phyloP scores from a whole-genome alignment of 2,329 filamentous ascomycete species.

The Pseudopyrenochaeta lycopersici region DNA sequence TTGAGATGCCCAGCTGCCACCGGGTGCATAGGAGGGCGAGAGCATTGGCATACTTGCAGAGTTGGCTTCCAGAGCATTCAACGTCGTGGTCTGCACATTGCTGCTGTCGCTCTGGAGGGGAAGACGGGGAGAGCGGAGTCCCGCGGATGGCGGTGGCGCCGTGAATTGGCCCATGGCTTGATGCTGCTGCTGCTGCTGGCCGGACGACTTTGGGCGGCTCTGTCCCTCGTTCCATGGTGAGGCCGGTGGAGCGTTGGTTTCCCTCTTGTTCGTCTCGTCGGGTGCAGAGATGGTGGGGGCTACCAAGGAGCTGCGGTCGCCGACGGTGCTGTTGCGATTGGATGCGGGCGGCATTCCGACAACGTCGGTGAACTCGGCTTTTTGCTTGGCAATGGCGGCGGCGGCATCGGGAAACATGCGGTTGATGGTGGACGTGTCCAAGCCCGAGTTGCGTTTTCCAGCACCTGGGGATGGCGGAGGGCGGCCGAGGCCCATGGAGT shows the following conservation, averaged over 20 bases:
- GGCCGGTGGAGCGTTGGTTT: slow-evolving; percentile 67
- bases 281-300: slow-evolving; percentile 78
- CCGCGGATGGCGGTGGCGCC: slow-evolving; percentile 78
- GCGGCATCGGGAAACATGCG: slow-evolving; percentile 99
- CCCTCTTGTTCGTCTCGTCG: slow-evolving; percentile 68
- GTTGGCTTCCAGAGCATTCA: slow-evolving; percentile 76
- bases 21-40: slow-evolving; percentile 78
- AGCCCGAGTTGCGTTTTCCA: slow-evolving; percentile 87
- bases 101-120: slow-evolving; percentile 69
- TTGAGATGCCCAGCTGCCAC: slow-evolving; percentile 98
- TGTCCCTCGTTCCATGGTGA: slow-evolving; percentile 79
- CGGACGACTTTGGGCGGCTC: slow-evolving; percentile 78
- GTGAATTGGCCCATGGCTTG: slow-evolving; percentile 87
- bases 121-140: slow-evolving; percentile 81
- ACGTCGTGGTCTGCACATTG: slow-evolving; percentile 83
- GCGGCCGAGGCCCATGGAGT: slow-evolving; percentile 77
- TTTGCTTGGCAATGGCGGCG: slow-evolving; percentile 97
- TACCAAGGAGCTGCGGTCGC: slow-evolving; percentile 77
- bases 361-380: slow-evolving; percentile 95
- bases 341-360: slow-evolving; percentile 89
- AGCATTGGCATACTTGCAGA: slow-evolving; percentile 79
- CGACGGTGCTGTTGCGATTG: slow-evolving; percentile 88
- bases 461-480: slow-evolving; percentile 76
- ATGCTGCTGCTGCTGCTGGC: slow-evolving; percentile 66
- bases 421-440: slow-evolving; percentile 93